phyloP scores from a whole-genome alignment of 163 green algal genomes.

The Chlamydomonas reinhardtii region DNA sequence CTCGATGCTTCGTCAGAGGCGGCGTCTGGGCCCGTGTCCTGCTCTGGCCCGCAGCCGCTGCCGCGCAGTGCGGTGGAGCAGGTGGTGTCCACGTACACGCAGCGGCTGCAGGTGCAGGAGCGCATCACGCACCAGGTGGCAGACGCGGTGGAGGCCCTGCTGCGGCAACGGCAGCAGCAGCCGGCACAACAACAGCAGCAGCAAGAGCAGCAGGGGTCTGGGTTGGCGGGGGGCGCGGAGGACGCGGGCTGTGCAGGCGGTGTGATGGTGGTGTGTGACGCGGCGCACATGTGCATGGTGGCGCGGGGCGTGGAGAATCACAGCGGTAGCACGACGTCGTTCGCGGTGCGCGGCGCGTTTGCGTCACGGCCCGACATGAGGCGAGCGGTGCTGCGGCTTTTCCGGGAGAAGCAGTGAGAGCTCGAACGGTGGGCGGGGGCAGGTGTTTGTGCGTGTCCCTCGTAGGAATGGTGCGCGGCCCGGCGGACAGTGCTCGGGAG shows the following conservation, averaged over 20 bases:
- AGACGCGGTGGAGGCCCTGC: slow-evolving; percentile 61
- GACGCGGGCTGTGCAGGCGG: slow-evolving; percentile 29
- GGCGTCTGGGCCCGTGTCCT: neutral
- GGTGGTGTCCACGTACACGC: slow-evolving; percentile 70
- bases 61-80: slow-evolving; percentile 42
- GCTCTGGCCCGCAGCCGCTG: neutral
- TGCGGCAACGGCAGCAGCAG: neutral
- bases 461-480: too few relatives aligned
- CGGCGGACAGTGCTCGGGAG: too few relatives aligned
- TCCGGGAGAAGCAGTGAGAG: neutral
- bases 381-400: slow-evolving; percentile 35
- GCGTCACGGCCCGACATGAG: slow-evolving; percentile 40
- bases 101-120: slow-evolving; percentile 90
- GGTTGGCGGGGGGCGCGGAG: neutral
- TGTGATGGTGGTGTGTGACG: slow-evolving; percentile 88
- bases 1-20: neutral
- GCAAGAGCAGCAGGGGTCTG: too few relatives aligned
- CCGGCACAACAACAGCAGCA: neutral
- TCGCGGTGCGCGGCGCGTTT: slow-evolving; percentile 70
- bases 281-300: slow-evolving; percentile 98
- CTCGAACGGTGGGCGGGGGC: neutral
- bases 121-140: slow-evolving; percentile 90
- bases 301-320: slow-evolving; percentile 93
- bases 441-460: too few relatives aligned
- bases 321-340: slow-evolving; percentile 84